Evolutionary conservation across 2,329 filamentous ascomycete genomes (phyloP).

Genomic region (Alternaria solani): DNA sequence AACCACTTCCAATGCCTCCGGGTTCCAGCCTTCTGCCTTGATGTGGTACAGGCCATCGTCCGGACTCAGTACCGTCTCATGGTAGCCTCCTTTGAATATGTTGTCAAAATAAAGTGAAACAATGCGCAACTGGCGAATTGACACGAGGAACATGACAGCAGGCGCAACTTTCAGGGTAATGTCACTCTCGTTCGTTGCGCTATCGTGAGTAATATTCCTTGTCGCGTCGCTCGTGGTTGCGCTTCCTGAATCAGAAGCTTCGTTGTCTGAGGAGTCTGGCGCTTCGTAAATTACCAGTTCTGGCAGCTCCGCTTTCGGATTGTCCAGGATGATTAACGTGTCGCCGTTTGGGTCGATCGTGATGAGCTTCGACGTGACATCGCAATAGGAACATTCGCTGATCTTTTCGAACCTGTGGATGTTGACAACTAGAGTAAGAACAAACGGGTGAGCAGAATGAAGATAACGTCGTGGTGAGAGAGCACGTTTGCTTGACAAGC

Average conservation of each 20-base stretch:
- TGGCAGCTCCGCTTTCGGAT: neutral
- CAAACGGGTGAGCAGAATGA: neutral
- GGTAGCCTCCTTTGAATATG: neutral
- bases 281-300: no score
- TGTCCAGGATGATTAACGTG: neutral
- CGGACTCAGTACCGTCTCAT: neutral
- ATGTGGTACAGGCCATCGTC: neutral
- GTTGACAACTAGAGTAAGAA: no score
- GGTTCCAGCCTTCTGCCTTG: neutral
- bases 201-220: no score
- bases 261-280: no score
- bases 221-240: no score
- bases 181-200: no score
- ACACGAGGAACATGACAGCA: neutral
- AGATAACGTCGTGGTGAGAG: neutral
- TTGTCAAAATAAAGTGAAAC: neutral
- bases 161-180: no score
- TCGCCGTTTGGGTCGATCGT: slow-evolving; percentile 1
- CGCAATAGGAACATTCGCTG: no score
- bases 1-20: neutral
- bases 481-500: neutral
- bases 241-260: no score
- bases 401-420: neutral
- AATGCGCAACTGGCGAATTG: neutral
- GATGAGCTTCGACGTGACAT: neutral